Conservation (phyloP, 768 basidiomycete genomes). For the Pseudohyphozyma bogoriensis region DNA sequence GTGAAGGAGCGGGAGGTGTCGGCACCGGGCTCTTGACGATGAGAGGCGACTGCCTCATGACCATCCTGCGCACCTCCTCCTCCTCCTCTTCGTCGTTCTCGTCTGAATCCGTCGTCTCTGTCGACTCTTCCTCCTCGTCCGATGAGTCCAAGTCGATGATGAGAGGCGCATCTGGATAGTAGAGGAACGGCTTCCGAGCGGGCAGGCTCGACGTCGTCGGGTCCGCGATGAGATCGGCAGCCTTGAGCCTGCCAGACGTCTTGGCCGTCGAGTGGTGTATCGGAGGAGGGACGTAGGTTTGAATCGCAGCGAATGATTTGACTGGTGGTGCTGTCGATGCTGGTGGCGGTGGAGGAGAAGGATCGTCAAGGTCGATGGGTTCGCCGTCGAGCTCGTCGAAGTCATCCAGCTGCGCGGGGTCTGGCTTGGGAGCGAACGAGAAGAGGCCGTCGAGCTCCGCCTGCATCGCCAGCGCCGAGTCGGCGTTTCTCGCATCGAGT, state of each 20-base stretch:
- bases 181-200: not conserved
- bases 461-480: constrained; percentile 12
- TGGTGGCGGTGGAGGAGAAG: not conserved
- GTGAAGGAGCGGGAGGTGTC: no score
- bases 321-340: not conserved
- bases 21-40: not conserved
- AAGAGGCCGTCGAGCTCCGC: constrained; percentile 17
- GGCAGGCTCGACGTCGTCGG: not conserved
- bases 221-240: not conserved
- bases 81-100: not conserved
- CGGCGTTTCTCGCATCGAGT: constrained; percentile 17
- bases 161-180: not conserved
- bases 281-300: not conserved
- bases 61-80: not conserved
- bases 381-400: not conserved
- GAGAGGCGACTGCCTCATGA: no score
- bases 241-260: not conserved
- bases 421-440: not conserved
- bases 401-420: not conserved
- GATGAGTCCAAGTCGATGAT: not conserved
- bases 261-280: not conserved
- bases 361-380: not conserved
- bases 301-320: not conserved
- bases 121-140: not conserved
- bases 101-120: not conserved